Base-by-base conservation (phyloP, 2,329 filamentous ascomycete species). In the Fusarium agapanthi region DNA sequence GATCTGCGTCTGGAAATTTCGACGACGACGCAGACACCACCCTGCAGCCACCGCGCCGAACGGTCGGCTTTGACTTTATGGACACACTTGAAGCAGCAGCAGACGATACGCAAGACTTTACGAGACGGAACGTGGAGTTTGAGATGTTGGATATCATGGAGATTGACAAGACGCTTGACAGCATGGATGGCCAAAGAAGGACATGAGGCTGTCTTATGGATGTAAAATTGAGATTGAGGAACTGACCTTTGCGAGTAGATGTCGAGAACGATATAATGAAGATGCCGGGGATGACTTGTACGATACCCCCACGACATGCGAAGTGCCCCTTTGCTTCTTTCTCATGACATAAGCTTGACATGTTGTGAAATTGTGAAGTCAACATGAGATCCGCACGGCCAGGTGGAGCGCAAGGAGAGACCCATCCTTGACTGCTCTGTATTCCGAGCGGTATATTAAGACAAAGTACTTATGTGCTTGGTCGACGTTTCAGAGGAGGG, bases 351-450 rank as follows among this genome's bases (percentile, higher is more conserved):
- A 18, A 47, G 44, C 30, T 67, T 73, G 67, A 65, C 50, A 32
- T 61, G 26, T 14, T 22, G 9, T 28, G 45, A 58, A 28, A 48
- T n/a, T 34, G 63, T 65, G 50, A 67, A 56, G 30, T 58, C 59
- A 13, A 61, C 67, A 70, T 58, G 61, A 78, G 61, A 78, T 88
- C 88, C 90, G 90, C 90, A 90, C 88, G 89, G 89, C 89, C 87
- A 89, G 90, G 90, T 92, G 90, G 89, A 92, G 90, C 89, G 88
- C 89, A 92, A 92, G 90, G 90, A 88, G 89, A 91, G 90, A 90
- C 80, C 84, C 84, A 89, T 92, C 90, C 90, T 92, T 92, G 89
- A 87, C 84, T 86, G 87, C 89, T 91, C 88, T 91, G 90, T 92
- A 92, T 91, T 91, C 89, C 88, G 89, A 90, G 90, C 90, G 90